phyloP scores from a whole-genome alignment of 1,284 basidiomycete genomes.

The Tylopilus sp. region DNA sequence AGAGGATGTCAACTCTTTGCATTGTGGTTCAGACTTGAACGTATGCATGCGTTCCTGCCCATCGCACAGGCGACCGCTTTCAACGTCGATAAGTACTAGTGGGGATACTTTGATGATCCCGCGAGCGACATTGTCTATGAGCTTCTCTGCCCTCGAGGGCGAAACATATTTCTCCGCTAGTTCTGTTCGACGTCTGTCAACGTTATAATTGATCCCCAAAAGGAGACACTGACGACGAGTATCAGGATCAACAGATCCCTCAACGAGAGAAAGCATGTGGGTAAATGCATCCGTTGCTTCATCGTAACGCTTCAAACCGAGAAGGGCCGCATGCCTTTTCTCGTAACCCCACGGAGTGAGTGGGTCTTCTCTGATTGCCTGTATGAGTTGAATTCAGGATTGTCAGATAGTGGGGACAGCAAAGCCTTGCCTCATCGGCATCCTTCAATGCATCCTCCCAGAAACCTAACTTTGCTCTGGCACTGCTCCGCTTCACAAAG shows the following conservation, averaged over 20 bases:
- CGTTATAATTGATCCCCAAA: background rate
- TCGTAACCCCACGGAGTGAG: background rate
- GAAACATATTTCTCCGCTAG: background rate
- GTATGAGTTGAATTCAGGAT: background rate
- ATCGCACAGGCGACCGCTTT: constrained; percentile 9
- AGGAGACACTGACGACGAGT: background rate
- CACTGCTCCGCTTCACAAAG: constrained; percentile 13
- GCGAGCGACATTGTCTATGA: background rate
- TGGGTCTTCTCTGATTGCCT: constrained; percentile 1
- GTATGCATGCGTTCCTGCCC: background rate
- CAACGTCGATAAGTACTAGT: background rate
- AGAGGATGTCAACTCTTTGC: constrained; percentile 2
- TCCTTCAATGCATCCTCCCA: constrained; percentile 1
- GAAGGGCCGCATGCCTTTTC: background rate
- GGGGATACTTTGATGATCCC: background rate
- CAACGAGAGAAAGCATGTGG: background rate
- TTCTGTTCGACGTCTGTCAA: background rate
- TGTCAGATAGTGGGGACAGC: background rate
- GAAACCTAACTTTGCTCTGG: background rate
- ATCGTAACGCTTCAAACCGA: background rate
- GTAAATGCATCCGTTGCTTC: background rate
- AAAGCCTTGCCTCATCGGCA: background rate
- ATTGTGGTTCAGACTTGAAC: constrained; percentile 9
- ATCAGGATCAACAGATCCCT: background rate
- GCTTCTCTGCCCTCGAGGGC: background rate